Percentiles rank a stretch among this genome's conserved stretches.
Conservation (phyloP, 2,329 filamentous ascomycete species). For the Ilyonectria robusta region DNA sequence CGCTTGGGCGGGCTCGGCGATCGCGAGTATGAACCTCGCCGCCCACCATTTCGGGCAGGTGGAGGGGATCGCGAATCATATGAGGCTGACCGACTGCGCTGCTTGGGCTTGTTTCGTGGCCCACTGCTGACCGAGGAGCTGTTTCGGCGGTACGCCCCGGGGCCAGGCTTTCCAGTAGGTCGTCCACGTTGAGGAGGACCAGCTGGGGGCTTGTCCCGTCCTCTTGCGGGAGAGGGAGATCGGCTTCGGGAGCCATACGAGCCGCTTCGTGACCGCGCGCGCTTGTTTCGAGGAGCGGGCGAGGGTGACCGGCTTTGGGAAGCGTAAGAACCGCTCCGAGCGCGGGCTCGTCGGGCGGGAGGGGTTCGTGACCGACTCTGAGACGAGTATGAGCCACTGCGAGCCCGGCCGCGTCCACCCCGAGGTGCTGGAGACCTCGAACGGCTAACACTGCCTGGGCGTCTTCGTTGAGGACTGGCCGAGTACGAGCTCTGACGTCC, state of each 20-base stretch:
- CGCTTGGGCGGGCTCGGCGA: slow-evolving; percentile 43
- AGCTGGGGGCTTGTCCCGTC: slow-evolving; percentile 40
- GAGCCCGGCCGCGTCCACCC: slow-evolving; percentile 42
- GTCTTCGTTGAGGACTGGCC: slow-evolving; percentile 47
- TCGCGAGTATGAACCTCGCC: slow-evolving; percentile 43
- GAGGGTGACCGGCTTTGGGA: slow-evolving; percentile 43
- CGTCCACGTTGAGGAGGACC: slow-evolving; percentile 45
- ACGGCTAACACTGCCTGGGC: slow-evolving; percentile 45
- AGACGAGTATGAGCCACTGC: slow-evolving; percentile 51
- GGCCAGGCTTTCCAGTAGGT: slow-evolving; percentile 36
- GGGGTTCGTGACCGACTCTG: slow-evolving; percentile 50
- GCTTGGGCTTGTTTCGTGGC: slow-evolving; percentile 43
- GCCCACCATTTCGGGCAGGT: slow-evolving; percentile 40
- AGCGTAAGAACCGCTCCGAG: slow-evolving; percentile 38
- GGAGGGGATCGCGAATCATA: slow-evolving; percentile 50
- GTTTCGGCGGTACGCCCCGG: slow-evolving; percentile 46
- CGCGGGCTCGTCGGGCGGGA: slow-evolving; percentile 41
- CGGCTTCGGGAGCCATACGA: slow-evolving; percentile 44
- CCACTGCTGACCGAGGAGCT: slow-evolving; percentile 53
- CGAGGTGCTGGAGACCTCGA: slow-evolving; percentile 51
- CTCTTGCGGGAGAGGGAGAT: slow-evolving; percentile 41
- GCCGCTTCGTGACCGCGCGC: slow-evolving; percentile 34
- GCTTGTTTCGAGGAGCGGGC: slow-evolving; percentile 34
- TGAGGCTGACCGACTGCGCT: slow-evolving; percentile 50
- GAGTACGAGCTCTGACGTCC: slow-evolving; percentile 49